Base-by-base conservation (phyloP, 1,284 basidiomycete genomes). In the Rhodotorula sp. region DNA sequence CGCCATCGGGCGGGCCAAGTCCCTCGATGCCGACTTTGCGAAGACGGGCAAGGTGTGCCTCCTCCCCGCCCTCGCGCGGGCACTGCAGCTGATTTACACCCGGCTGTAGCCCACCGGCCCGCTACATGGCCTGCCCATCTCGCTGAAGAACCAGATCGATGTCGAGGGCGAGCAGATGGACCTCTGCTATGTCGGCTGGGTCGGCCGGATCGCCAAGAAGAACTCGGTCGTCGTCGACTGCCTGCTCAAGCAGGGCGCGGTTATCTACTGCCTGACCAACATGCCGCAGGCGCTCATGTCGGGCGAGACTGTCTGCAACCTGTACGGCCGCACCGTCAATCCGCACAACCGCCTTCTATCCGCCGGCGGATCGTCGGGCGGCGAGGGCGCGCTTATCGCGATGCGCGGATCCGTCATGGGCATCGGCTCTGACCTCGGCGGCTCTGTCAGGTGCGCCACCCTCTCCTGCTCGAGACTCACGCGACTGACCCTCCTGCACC, bases 361-460 rank as follows among this genome's bases (percentile, higher is more conserved):
- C 10, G 80, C 81, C 2, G 88, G 88, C 22, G 88, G 88, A 19
- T 88, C 86, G 0, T 87, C 86, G 3, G 88, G 88, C 8, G 88
- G 88, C 48, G 89, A 90, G 80, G 83, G 82, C 17, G 88, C 88
- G 8, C 80, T 90, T 62, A 81, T 87, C 10, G 85, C 85, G 0
- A 80, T 87, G 66, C 83, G 83, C 85, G 85, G 86, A n/a, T 87
- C 86, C 51, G 84, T 86, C 0, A 78, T 90, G 19, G 89, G 89
- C 37, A 85, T 90, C 19, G 89, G 89, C 21, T 87, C 87, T 7
- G 89, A 91, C 78, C 85, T 90, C 50, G 89, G 89, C 61, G 92
- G 92, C 37, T 79, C 79, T 88, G 70, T 84, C 19, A 48, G 53
- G 71, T 76, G 46, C 36, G 64, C 27, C n/a, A n/a, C n/a, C 2